Conservation (phyloP, 1,139 yeast species). For the Kurtzmaniella quercitrusa region DNA sequence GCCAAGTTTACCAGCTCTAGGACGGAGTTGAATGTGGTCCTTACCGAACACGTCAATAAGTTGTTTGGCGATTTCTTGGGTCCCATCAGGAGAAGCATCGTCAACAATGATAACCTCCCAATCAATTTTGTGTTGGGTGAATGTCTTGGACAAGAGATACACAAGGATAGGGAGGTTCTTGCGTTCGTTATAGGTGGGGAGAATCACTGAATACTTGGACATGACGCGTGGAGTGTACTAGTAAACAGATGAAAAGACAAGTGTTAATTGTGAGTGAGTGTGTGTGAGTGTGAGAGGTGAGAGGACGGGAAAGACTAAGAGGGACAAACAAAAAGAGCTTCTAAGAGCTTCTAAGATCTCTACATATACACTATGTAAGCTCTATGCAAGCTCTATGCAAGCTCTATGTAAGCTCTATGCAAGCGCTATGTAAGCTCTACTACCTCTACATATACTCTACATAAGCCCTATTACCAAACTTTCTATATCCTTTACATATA, state of each 20-base stretch:
- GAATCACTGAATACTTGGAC: slow-evolving; percentile 64
- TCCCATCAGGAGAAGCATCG: slow-evolving; percentile 81
- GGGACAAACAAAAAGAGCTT: background rate
- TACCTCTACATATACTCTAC: no score
- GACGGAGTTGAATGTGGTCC: slow-evolving; percentile 61
- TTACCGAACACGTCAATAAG: slow-evolving; percentile 60
- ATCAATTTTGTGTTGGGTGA: slow-evolving; percentile 52
- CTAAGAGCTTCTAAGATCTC: no score
- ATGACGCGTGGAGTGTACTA: background rate
- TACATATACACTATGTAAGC: no score
- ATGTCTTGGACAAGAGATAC: slow-evolving; percentile 70
- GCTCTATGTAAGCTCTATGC: no score
- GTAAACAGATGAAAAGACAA: background rate
- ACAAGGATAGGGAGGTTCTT: slow-evolving; percentile 67
- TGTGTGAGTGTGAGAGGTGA: background rate
- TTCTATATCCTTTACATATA: no score
- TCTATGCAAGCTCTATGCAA: no score
- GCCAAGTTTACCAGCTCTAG: slow-evolving; percentile 78
- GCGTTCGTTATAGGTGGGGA: slow-evolving; percentile 78
- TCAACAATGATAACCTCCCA: slow-evolving; percentile 83
- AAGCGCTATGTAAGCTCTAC: no score
- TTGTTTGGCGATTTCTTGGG: slow-evolving; percentile 69
- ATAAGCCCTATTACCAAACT: no score
- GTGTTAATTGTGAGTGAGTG: background rate
- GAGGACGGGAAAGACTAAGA: background rate